Base-by-base conservation (phyloP, 371 early-diverging fungal genomes). In the Mortierella sp. region DNA sequence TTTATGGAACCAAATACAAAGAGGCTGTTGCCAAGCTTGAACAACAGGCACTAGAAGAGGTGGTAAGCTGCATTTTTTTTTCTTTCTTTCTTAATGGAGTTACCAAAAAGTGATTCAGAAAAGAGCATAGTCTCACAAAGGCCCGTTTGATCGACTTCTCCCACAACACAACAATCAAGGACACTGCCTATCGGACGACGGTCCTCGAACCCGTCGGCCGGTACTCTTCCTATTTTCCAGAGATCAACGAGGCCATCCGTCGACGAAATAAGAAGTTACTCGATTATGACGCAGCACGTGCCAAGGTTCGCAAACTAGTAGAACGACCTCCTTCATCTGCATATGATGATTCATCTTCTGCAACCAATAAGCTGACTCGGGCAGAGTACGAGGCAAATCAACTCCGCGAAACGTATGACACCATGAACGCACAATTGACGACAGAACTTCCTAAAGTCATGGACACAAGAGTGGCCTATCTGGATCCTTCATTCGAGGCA, bases 401-500 rank as follows among this genome's bases (percentile, higher is more conserved):
- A 60, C 89, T 96, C 9, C 87, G 90, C 52, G 92, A 93, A 63
- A 72, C 89, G 57, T 98, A 96, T 72, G 95, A 96, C 53, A 82
- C 86, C 45, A 76, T 97, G 69, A 97, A 98, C 81, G 76, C 82
- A 14, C 90, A 92, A 57, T 84, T 99, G 52, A 75, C 96, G 23
- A 81, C 86, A 12, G 98, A 97, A 72, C 87, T 98, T 37, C 98
- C 99, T 21, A 90, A 92, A 75, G 86, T 98, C 4, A 89, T 99
- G 45, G 94, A 94, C 62, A 69, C 94, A 43, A 86, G 98, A 16
- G 92, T 96, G 0, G 91, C 94, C 2, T 95, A 94, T 64, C 76
- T 97, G 30, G 95, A 97, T 59, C 98, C 98, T 5, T 91, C 93
- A 2, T 96, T 98, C 74, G 97, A 97, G 81, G 97, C 98, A 4